Base-by-base conservation (phyloP, 2,329 filamentous ascomycete species). In the Aspergillus puulaauensis region DNA sequence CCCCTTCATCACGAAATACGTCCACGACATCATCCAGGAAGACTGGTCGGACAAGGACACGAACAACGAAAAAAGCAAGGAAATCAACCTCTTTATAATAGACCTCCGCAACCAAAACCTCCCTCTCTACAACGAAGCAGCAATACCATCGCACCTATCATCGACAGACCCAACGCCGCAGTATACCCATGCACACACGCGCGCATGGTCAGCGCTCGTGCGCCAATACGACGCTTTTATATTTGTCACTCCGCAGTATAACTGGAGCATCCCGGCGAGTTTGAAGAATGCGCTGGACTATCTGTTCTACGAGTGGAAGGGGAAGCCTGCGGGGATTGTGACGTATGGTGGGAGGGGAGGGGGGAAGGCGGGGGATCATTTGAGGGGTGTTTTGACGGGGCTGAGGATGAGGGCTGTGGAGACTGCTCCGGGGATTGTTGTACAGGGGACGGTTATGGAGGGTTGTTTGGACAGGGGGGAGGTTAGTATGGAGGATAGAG, bases 281-380 rank as follows among this genome's bases (percentile, higher is more conserved):
- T 70, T 83, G 49, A 87, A 87, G 74, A 88, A 86, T 65, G 84
- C 85, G 6, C 78, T 88, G 55, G 85, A 87, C 67, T 87, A 84
- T 64, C 75, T 88, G 1, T 80, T 77, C 63, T 72, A 86, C 63
- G 84, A 86, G 66, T 86, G 83, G 81, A 77, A 70, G 23, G 81
- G 79, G 8, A 86, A 86, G 68, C 80, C 83, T 0, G 77, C 76
- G 17, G 71, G 73, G 47, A 75, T 86, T 56, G 77, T 87, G 24
- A 81, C 76, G 56, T 86, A 86, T 70, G 84, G 84, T 4, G 76
- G 77, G 0, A 67, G 69, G 24, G 77, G 77, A 1, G 76, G 77
- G 0, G 68, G 57, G 2, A 76, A 77, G 48, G 71, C 71, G 2
- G 71, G 71, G 2, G 70, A 54, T 24, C 73, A 77, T 58, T 61